Base-by-base conservation (phyloP, 345 rosid species). In the Citrus hindsii region DNA sequence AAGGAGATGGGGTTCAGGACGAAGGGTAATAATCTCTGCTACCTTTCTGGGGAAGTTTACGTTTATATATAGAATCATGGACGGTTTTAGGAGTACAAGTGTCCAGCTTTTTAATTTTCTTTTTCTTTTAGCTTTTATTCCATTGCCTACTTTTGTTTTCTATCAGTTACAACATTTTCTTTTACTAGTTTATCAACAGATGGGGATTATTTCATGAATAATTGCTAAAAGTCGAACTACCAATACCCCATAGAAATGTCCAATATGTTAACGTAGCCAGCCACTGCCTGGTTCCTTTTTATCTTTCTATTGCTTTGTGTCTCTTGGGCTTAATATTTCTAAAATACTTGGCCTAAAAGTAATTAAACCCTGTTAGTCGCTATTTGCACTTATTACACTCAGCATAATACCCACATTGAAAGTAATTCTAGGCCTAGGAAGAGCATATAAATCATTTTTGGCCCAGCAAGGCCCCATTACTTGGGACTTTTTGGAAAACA, bases 31-130 rank as follows among this genome's bases (percentile, higher is more conserved):
- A 81, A 82, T 79, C 48, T 65, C 82, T 77, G 78, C 64, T 66
- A 79, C 76, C 62, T 76, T 71, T 79, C 72, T 79, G 77, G 71
- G 83, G 84, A 64, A 69, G 71, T 74, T 74, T 77, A 18, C 37
- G 71, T 82, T 61, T 82, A 75, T 81, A 70, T 80, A 70, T 74
- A 79, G 82, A 76, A 55, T 67, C 63, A 71, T 82, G 70, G 82
- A 22, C 73, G 13, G 63, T 72, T 65, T 21, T 72, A 82, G 77
- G 67, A 27, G 75, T 71, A 27, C 30, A 70, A 65, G 68, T 64
- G 79, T 75, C 69, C 64, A 33, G 58, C 60, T 48, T 81, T 59
- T 40, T 69, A 30, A 60, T 51, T 78, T 73, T 71, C 2, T 59
- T 76, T 75, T 48, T 48, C 7, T 38, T 38, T 38, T 38, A 2